Percentiles rank a stretch among this genome's conserved stretches.
Evolutionary conservation across 75 land plant genomes (phyloP).

Genomic region (Adiantum capillusveneris): DNA sequence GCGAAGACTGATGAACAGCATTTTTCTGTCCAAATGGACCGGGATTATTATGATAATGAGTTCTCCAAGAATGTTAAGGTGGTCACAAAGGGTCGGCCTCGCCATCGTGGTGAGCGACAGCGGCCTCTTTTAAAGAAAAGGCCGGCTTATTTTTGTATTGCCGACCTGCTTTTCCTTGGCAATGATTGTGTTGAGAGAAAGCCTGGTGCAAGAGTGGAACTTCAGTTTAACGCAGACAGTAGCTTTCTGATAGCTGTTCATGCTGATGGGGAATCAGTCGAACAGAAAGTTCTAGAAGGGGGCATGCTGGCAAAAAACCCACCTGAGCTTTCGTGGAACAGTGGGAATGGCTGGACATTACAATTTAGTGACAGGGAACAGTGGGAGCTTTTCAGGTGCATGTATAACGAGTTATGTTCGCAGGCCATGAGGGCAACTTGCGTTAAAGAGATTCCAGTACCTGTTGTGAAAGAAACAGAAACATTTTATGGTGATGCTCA

Average conservation of each 20-base stretch:
- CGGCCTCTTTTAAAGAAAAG: too few relatives aligned
- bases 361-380: conserved; percentile 82
- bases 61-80: not conserved
- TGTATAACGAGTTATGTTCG: conserved; percentile 54
- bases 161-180: not conserved
- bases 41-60: conserved; percentile 1
- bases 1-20: not conserved
- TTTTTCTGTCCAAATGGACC: not conserved
- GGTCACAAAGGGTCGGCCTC: not conserved
- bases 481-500: conserved; percentile 22
- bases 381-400: conserved; percentile 73
- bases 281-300: not conserved
- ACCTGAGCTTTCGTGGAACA: conserved; percentile 66
- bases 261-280: not conserved
- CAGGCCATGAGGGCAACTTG: conserved; percentile 32
- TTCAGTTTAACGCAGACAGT: not conserved
- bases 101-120: too few relatives aligned
- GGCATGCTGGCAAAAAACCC: not conserved
- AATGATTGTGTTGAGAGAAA: not conserved
- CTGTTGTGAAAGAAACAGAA: conserved; percentile 69
- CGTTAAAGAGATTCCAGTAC: conserved; percentile 77
- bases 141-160: not conserved
- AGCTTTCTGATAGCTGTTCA: not conserved
- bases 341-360: conserved; percentile 83
- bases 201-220: not conserved